phyloP scores from a whole-genome alignment of 495 filamentous ascomycete genomes.

The Pseudoneurospora amorphoporcata region DNA sequence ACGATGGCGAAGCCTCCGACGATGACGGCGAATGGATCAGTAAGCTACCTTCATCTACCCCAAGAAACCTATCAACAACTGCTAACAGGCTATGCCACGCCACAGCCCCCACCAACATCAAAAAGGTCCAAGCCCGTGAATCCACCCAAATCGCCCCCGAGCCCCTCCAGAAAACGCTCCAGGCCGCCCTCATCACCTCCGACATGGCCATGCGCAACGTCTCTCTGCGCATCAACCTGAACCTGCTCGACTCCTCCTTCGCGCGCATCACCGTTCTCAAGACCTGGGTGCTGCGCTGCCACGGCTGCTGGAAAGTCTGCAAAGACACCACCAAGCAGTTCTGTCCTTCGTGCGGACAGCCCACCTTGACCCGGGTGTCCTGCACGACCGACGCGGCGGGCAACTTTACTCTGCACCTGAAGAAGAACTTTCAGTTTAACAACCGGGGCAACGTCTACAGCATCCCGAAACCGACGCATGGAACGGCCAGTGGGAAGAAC shows the following conservation, averaged over 20 bases:
- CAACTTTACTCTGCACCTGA: constrained; percentile 77
- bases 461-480: constrained; percentile 82
- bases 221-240: constrained; percentile 84
- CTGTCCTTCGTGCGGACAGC: constrained; percentile 81
- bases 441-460: constrained; percentile 81
- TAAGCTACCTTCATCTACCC: not conserved
- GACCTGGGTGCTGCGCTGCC: constrained; percentile 83
- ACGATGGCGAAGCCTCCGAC: constrained; percentile 17
- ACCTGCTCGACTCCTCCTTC: constrained; percentile 70
- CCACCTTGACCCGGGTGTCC: constrained; percentile 73
- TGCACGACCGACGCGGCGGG: constrained; percentile 75
- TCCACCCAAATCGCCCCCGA: constrained; percentile 34
- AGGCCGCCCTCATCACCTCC: constrained; percentile 79
- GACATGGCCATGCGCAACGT: constrained; percentile 98
- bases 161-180: constrained; percentile 51
- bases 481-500: constrained; percentile 65
- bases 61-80: not conserved
- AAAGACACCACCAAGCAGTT: constrained; percentile 87
- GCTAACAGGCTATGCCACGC: not conserved
- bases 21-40: constrained; percentile 61
- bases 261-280: constrained; percentile 69
- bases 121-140: constrained; percentile 66
- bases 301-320: constrained; percentile 81
- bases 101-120: constrained; percentile 68
- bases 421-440: constrained; percentile 95